A percentile compares a stretch with the other conserved stretches of the same genome.
These are phyloP conservation scores for Beta corolliflora DNA, from an alignment of 179 eudicot species.

Conservation along the genomic window DNA sequence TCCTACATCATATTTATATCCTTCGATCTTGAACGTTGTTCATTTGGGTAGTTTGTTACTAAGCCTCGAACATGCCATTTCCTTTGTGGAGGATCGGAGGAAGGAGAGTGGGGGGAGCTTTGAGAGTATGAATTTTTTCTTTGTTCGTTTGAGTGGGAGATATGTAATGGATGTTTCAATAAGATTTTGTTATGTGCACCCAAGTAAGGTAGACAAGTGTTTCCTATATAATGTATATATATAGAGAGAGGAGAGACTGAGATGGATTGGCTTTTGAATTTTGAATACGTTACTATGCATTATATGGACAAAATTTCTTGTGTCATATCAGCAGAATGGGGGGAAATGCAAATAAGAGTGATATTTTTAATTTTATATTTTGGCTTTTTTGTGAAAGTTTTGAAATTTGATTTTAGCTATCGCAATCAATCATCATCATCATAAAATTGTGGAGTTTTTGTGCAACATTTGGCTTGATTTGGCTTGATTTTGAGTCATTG, in stretches of 20 bases:
- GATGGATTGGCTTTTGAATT: conserved; percentile 15
- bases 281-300: conserved; percentile 5
- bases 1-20: not conserved
- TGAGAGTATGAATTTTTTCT: not conserved
- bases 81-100: not conserved
- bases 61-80: not conserved
- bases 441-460: not conserved
- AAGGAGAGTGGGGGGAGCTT: not conserved
- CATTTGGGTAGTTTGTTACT: not conserved
- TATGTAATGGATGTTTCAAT: not conserved
- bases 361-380: not conserved
- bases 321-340: not conserved
- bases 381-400: not conserved
- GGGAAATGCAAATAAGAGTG: not conserved
- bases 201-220: conserved; percentile 11
- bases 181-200: not conserved
- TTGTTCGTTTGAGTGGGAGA: not conserved
- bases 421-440: not conserved
- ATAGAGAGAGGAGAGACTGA: not conserved
- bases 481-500: not conserved
- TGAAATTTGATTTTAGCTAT: not conserved
- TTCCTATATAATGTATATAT: not conserved
- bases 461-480: not conserved
- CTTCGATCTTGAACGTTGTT: not conserved
- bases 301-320: not conserved